Percentiles rank a stretch among this genome's conserved stretches.
Evolutionary conservation across 2,329 filamentous ascomycete species (phyloP).

Genomic region (Pyrenochaeta sp.): DNA sequence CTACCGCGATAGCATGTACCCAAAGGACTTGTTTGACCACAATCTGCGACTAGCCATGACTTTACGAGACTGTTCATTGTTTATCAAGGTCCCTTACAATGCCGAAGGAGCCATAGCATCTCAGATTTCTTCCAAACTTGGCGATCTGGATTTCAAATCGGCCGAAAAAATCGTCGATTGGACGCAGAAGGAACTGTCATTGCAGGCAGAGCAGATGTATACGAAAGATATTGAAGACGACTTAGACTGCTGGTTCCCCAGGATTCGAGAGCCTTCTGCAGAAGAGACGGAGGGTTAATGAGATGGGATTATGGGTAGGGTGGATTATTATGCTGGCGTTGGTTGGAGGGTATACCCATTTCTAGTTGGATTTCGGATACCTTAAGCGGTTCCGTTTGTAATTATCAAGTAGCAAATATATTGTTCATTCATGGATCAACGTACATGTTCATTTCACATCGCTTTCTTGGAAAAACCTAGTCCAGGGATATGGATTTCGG

Average conservation of each 20-base stretch:
- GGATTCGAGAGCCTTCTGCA: too few relatives aligned
- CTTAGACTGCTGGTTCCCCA: slow-evolving; percentile 1
- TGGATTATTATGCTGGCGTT: too few relatives aligned
- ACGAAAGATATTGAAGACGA: slow-evolving; percentile 7
- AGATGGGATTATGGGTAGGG: too few relatives aligned
- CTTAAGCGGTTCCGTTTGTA: too few relatives aligned
- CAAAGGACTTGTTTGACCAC: slow-evolving; percentile 13
- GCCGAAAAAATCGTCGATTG: slow-evolving; percentile 53
- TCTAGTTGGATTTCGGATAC: too few relatives aligned
- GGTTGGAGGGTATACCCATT: too few relatives aligned
- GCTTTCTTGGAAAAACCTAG: too few relatives aligned
- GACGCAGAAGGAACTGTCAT: slow-evolving; percentile 49
- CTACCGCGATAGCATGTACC: background rate
- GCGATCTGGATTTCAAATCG: slow-evolving; percentile 58
- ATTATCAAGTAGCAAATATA: too few relatives aligned
- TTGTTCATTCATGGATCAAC: too few relatives aligned
- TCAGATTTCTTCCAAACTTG: slow-evolving; percentile 52
- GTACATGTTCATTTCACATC: too few relatives aligned
- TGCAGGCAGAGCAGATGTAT: slow-evolving; percentile 54
- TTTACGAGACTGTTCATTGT: slow-evolving; percentile 57
- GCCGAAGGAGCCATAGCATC: background rate
- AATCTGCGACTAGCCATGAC: slow-evolving; percentile 55
- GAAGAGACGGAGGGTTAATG: too few relatives aligned
- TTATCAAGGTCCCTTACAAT: slow-evolving; percentile 41
- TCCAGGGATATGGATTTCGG: too few relatives aligned